Evolutionary conservation across 768 basidiomycete species (phyloP).

Genomic region (Pulveroboletus sp.): DNA sequence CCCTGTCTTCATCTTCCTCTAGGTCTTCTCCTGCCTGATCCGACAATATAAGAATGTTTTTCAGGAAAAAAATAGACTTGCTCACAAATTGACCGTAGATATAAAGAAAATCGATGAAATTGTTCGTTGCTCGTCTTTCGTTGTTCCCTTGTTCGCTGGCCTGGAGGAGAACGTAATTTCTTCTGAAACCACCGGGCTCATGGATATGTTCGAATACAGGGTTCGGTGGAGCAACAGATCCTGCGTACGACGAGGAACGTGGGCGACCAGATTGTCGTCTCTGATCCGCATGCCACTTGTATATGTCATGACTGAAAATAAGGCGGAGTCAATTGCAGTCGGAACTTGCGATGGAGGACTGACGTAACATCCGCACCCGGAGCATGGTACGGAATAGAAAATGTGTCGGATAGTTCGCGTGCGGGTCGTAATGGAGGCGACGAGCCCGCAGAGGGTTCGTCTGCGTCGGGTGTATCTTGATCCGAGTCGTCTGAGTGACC

Average conservation of each 20-base stretch:
- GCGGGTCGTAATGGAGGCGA: constrained; percentile 27
- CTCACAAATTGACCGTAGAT: constrained; percentile 96
- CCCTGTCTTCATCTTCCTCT: constrained; percentile 78
- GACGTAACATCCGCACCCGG: constrained; percentile 92
- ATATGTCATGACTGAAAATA: constrained; percentile 75
- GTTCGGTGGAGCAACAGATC: constrained; percentile 48
- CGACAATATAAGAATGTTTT: constrained; percentile 4
- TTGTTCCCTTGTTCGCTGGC: constrained; percentile 65
- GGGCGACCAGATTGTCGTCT: constrained; percentile 56
- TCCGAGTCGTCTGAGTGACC: constrained; percentile 22
- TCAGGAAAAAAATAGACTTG: constrained; percentile 7
- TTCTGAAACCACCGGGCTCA: constrained; percentile 91
- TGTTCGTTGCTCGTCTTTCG: constrained; percentile 66
- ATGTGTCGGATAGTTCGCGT: constrained; percentile 60
- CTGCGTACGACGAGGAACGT: constrained; percentile 71
- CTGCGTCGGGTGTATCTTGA: constrained; percentile 15
- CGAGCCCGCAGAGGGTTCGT: constrained; percentile 21
- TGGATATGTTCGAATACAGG: constrained; percentile 92
- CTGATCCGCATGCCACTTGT: constrained; percentile 89
- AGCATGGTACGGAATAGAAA: constrained; percentile 86
- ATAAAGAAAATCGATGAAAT: constrained; percentile 93
- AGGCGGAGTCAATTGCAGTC: constrained; percentile 12
- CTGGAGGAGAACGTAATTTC: constrained; percentile 78
- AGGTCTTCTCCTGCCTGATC: constrained; percentile 85
- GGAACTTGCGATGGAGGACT: constrained; percentile 34